Conservation (phyloP, 139 green algal species). For the Auxenochlorella pyrenoidosa region DNA sequence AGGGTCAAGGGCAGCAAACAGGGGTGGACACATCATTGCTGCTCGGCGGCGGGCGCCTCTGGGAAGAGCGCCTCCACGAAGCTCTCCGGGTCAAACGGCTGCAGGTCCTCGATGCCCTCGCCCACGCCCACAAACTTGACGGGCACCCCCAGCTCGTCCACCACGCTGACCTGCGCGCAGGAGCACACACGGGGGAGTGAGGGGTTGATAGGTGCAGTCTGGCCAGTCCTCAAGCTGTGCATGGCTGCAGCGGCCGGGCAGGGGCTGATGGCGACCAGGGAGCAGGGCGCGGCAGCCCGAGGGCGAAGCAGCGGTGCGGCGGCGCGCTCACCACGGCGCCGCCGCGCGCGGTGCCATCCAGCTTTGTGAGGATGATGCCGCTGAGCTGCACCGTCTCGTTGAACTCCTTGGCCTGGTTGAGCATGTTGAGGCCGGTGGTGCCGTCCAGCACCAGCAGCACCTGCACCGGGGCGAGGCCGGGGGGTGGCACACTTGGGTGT, state of each 20-base stretch:
- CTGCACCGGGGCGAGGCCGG: constrained; percentile 47
- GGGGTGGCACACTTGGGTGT: too few species aligned
- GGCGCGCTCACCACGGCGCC: constrained; percentile 65
- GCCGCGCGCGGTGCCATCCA: constrained; percentile 94
- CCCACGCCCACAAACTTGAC: constrained; percentile 99
- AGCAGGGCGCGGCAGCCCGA: too few species aligned
- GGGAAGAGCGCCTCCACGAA: constrained; percentile 97
- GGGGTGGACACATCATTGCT: too few species aligned
- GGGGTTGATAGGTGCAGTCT: neutral
- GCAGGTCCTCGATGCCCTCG: constrained; percentile 93
- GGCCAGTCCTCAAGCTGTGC: too few species aligned
- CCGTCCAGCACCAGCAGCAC: constrained; percentile 97
- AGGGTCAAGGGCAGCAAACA: too few species aligned
- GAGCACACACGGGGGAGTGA: neutral
- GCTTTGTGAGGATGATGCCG: constrained; percentile 97
- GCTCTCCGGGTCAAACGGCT: constrained; percentile 88
- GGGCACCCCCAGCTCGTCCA: constrained; percentile 94
- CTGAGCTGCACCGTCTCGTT: constrained; percentile 85
- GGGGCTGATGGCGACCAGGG: too few species aligned
- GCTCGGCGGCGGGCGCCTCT: neutral
- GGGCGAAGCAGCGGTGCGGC: too few species aligned
- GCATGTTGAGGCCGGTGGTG: constrained; percentile 98
- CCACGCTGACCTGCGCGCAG: constrained; percentile 82
- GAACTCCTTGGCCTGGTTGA: constrained; percentile 94
- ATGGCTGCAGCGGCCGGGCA: too few species aligned